Base-by-base conservation (phyloP, 805 yeast species). In the Metschnikowia borealis region DNA sequence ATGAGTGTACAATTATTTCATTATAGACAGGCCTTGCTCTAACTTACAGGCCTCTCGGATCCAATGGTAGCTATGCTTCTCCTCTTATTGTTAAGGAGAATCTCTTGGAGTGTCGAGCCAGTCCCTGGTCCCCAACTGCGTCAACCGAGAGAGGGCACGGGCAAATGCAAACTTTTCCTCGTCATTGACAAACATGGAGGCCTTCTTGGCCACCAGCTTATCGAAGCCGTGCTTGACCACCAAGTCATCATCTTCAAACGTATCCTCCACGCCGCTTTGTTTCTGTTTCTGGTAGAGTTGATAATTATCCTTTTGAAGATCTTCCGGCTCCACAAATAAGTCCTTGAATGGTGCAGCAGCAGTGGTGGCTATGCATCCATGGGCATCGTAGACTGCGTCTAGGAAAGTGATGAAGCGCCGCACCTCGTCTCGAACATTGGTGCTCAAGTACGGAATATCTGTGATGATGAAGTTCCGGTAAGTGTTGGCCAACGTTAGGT, bases 131-230 rank as follows among this genome's bases (percentile, higher is more conserved):
- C 96, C 85, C 97, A 92, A 92, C 59, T 92, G 98, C 39, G 91
- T 80, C 57, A 94, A 75, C 64, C 99, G 82, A 59, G 94, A 85
- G 51, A 92, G 74, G 0, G 98, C 97, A 63, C 99, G 80, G 0
- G 97, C 96, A 74, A 92, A 92, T 18, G 99, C 99, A 72, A 92
- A 94, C 66, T 85, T 81, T 70, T 92, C 99, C 67, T 92, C 99
- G 67, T 90, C 98, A 38, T 94, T 79, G 44, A 87, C 88, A 71
- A 94, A 92, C 80, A 87, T 80, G 57, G 82, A 63, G 1, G 90
- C 87, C 62, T 82, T 81, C 57, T 81, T 78, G 10, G 89, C 91
- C 51, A 86, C 73, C 54, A 82, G 82, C 53, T 82, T 79, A 57
- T 85, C 87, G 55, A 88, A 85, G 0, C 94, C 95, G 66, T 87